These are phyloP conservation scores for Silene latifolia DNA, from an alignment of 148 eudicot species.

Conservation along the genomic window DNA sequence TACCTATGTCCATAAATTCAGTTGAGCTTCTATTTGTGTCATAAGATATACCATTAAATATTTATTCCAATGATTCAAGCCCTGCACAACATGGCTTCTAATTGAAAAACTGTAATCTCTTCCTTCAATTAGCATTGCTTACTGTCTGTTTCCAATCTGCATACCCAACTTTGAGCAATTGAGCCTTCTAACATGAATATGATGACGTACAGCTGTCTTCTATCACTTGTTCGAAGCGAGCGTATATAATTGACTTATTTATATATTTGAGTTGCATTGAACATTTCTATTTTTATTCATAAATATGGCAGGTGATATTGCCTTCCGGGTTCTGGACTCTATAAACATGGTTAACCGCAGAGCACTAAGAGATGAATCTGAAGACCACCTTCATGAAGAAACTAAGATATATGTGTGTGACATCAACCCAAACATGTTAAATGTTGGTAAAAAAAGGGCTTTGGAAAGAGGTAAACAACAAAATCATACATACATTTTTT, in stretches of 20 bases:
- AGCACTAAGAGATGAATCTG: slow-evolving; percentile 42
- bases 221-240: neutral
- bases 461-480: slow-evolving; percentile 67
- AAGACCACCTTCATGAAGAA: slow-evolving; percentile 58
- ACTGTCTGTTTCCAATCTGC: neutral
- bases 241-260: neutral
- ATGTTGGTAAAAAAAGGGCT: slow-evolving; percentile 84
- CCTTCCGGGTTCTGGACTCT: slow-evolving; percentile 79
- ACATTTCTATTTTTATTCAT: slow-evolving; percentile 1
- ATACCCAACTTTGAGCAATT: neutral
- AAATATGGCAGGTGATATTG: slow-evolving; percentile 84
- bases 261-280: neutral
- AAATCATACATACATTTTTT: neutral
- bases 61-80: neutral
- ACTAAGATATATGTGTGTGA: slow-evolving; percentile 88
- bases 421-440: slow-evolving; percentile 84
- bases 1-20: neutral
- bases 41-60: neutral
- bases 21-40: neutral
- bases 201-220: neutral
- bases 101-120: neutral
- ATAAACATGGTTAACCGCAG: slow-evolving; percentile 49
- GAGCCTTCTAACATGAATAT: slow-evolving; percentile 1
- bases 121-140: neutral
- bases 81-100: no score